Percentiles rank a stretch among this genome's conserved stretches.
Evolutionary conservation across 306 rosid genomes (phyloP).

Genomic region (Ochetophila trinervis): DNA sequence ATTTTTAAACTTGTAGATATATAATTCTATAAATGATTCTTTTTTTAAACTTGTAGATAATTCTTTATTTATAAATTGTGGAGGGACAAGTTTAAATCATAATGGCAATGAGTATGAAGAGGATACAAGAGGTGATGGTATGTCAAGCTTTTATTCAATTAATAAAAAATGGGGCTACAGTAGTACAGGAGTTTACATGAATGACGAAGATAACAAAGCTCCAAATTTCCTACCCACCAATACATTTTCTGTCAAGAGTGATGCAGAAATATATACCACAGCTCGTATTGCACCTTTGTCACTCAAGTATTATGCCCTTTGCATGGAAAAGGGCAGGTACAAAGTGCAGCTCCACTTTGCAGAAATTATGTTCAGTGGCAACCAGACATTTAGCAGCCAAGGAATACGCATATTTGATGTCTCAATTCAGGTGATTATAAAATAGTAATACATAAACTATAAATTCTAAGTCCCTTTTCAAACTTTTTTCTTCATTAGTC

Average conservation of each 20-base stretch:
- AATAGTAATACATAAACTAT: background rate
- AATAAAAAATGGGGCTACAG: slow-evolving; percentile 47
- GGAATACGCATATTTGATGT: slow-evolving; percentile 57
- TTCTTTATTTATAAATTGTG: slow-evolving; percentile 52
- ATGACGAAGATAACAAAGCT: slow-evolving; percentile 9
- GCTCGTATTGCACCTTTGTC: slow-evolving; percentile 50
- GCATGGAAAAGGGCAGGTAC: slow-evolving; percentile 60
- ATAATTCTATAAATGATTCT: no score
- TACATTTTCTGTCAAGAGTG: slow-evolving; percentile 10
- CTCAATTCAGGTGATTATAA: slow-evolving; percentile 46
- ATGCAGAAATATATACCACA: slow-evolving; percentile 39
- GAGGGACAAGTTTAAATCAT: slow-evolving; percentile 38
- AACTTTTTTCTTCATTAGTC: no score
- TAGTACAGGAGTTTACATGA: slow-evolving; percentile 48
- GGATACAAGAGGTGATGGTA: slow-evolving; percentile 40
- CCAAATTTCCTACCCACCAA: background rate
- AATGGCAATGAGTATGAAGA: slow-evolving; percentile 30
- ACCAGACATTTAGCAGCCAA: slow-evolving; percentile 41
- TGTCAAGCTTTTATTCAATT: slow-evolving; percentile 31
- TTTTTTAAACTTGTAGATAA: slow-evolving; percentile 2
- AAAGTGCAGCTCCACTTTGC: slow-evolving; percentile 56
- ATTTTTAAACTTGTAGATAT: background rate
- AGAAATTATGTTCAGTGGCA: slow-evolving; percentile 42
- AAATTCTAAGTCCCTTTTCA: no score
- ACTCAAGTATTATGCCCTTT: slow-evolving; percentile 53